Conservation (phyloP, 768 basidiomycete genomes). For the Hygrophorus pudorinus region DNA sequence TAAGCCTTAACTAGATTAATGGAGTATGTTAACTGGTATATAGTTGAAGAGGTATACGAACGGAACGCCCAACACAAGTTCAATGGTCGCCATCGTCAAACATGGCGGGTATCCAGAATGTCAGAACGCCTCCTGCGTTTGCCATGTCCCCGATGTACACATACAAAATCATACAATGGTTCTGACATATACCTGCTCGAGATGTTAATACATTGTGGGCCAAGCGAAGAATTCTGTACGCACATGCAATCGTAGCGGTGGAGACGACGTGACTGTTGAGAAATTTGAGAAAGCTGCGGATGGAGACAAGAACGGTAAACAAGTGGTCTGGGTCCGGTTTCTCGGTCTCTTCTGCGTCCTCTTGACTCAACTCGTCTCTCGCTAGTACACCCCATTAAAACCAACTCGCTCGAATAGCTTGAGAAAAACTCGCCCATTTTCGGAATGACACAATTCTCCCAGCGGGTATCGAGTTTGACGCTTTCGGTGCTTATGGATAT, state of each 20-base stretch:
- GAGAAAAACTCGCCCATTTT: conserved; percentile 28
- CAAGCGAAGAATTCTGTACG: conserved; percentile 18
- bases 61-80: neutral
- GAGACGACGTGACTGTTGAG: conserved; percentile 73
- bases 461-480: conserved; percentile 72
- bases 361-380: conserved; percentile 16
- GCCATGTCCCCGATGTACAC: conserved; percentile 79
- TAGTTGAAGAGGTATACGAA: too few species aligned
- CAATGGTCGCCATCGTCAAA: conserved; percentile 36
- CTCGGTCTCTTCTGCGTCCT: conserved; percentile 22
- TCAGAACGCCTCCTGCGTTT: conserved; percentile 75
- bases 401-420: conserved; percentile 4
- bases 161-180: conserved; percentile 79
- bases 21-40: too few species aligned
- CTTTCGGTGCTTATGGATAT: conserved; percentile 57
- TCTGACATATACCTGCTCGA: conserved; percentile 61
- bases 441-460: conserved; percentile 66
- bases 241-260: conserved; percentile 79
- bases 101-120: conserved; percentile 80
- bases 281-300: conserved; percentile 73
- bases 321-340: conserved; percentile 48
- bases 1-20: too few species aligned
- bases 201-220: neutral
- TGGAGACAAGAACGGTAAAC: conserved; percentile 59
- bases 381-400: neutral